These are phyloP conservation scores for Penicillium sp. DNA, from an alignment of 2,329 filamentous ascomycete genomes.

Conservation along the genomic window DNA sequence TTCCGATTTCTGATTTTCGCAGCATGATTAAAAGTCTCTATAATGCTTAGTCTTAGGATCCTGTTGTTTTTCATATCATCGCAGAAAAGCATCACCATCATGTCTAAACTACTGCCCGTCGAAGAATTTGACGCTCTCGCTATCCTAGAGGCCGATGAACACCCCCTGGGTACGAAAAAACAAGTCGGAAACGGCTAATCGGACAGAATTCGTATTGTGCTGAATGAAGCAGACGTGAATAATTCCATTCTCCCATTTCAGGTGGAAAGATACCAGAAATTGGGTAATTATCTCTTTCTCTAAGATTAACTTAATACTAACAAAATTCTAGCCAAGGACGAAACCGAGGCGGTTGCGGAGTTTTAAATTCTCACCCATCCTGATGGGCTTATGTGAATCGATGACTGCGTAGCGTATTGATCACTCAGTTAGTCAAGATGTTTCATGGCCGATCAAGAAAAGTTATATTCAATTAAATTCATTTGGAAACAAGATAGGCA, in stretches of 20 bases:
- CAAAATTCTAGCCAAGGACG: slow-evolving; percentile 14
- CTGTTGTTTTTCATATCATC: neutral
- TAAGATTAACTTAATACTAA: neutral
- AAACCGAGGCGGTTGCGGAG: slow-evolving; percentile 19
- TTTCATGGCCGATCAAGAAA: no score
- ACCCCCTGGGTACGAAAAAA: neutral
- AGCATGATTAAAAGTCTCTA: neutral
- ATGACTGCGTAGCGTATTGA: neutral
- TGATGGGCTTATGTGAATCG: neutral
- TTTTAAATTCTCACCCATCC: neutral
- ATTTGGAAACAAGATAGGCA: no score
- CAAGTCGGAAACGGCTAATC: neutral
- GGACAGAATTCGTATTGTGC: neutral
- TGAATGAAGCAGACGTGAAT: slow-evolving; percentile 25
- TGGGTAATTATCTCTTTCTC: slow-evolving; percentile 23
- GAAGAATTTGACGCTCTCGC: neutral
- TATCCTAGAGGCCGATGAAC: neutral
- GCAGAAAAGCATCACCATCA: neutral
- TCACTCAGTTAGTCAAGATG: neutral
- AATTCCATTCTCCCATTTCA: slow-evolving; percentile 32
- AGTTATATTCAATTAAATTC: no score
- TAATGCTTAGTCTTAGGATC: neutral
- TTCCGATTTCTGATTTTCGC: neutral
- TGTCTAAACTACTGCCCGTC: neutral
- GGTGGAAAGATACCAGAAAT: slow-evolving; percentile 27